Percentiles rank a stretch among this genome's conserved stretches.
Conservation (phyloP, 768 basidiomycete species). For the Hortiboletus flavorubellus region DNA sequence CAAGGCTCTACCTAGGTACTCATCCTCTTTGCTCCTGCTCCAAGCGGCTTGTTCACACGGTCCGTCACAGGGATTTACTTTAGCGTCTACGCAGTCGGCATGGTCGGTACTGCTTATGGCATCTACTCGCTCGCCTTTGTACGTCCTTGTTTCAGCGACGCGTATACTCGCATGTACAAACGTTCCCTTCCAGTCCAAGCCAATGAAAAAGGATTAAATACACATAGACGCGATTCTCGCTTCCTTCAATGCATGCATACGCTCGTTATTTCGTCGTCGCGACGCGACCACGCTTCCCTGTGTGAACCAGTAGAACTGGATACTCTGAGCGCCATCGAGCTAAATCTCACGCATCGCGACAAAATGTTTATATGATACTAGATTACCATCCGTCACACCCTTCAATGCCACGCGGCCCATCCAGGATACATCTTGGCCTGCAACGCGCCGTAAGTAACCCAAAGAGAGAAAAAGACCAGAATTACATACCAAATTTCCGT, state of each 20-base stretch:
- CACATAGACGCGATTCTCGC: conserved; percentile 12
- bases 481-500: conserved; percentile 58
- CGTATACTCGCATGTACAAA: not conserved
- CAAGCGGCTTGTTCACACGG: not conserved
- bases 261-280: conserved; percentile 5
- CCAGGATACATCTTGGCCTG: conserved; percentile 90
- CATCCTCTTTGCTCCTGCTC: too few species aligned
- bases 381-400: not conserved
- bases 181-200: conserved; percentile 26
- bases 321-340: not conserved
- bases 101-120: conserved; percentile 51
- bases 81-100: conserved; percentile 50
- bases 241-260: conserved; percentile 15
- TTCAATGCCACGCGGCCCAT: conserved; percentile 80
- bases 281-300: not conserved
- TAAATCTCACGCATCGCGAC: not conserved
- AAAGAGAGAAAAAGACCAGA: not conserved
- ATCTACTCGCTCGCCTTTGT: conserved; percentile 47
- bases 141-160: conserved; percentile 7
- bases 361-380: not conserved
- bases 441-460: conserved; percentile 7
- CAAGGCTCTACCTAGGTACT: conserved; percentile 61
- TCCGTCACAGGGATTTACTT: conserved; percentile 51
- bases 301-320: not conserved
- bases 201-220: conserved; percentile 24